phyloP scores from a whole-genome alignment of 345 rosid genomes.

The Microthlaspi erraticum region DNA sequence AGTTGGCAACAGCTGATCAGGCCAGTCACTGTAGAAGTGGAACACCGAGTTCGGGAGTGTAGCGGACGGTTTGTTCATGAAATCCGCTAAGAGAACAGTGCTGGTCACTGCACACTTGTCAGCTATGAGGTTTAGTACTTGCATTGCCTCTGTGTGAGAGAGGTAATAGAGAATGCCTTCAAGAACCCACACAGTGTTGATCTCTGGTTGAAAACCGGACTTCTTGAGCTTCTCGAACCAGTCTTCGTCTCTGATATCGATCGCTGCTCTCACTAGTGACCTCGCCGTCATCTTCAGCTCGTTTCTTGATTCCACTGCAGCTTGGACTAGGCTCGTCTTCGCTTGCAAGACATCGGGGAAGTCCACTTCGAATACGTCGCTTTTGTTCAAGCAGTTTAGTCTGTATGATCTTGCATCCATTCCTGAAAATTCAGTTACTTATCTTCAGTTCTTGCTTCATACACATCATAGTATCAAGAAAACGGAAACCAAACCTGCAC shows the following conservation, averaged over 20 bases:
- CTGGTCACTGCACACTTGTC: conserved; percentile 61
- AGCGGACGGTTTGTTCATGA: conserved; percentile 89
- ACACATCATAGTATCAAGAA: not conserved
- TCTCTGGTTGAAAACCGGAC: conserved; percentile 72
- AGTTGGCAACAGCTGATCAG: conserved; percentile 84
- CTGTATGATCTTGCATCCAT: conserved; percentile 96
- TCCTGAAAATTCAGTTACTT: conserved; percentile 51
- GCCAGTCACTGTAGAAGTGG: conserved; percentile 95
- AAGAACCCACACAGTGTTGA: conserved; percentile 85
- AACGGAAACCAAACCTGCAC: conserved; percentile 70
- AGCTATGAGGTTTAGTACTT: conserved; percentile 84
- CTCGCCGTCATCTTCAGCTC: conserved; percentile 62
- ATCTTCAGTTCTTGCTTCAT: conserved; percentile 3
- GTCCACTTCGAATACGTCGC: conserved; percentile 84
- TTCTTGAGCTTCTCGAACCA: conserved; percentile 79
- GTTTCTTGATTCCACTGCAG: conserved; percentile 55
- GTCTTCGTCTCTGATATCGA: conserved; percentile 66
- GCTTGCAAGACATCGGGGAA: conserved; percentile 72
- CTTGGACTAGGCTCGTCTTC: conserved; percentile 67
- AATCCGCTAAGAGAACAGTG: conserved; percentile 89
- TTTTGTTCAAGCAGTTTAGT: conserved; percentile 68
- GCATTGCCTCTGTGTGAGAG: conserved; percentile 77
- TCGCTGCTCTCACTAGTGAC: conserved; percentile 80
- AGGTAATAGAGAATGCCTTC: conserved; percentile 95
- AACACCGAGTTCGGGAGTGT: conserved; percentile 68